Base-by-base conservation (phyloP, 129 eudicot genomes). In the Chrysanthemum makinoi region DNA sequence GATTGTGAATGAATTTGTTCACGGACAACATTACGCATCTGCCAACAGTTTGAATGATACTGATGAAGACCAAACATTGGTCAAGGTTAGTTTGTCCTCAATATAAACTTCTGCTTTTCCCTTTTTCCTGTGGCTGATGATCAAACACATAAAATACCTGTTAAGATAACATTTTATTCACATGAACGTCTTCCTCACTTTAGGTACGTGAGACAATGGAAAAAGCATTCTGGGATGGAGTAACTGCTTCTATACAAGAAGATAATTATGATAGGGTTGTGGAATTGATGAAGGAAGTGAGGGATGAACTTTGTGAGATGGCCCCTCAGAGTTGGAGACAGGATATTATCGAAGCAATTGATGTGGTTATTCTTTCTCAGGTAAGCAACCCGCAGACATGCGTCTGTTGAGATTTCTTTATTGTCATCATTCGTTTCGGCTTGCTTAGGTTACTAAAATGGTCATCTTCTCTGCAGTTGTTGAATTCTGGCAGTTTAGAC, bases 251-350 rank as follows among this genome's bases (percentile, higher is more conserved):
- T 15, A 72, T 90, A 69, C 85, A 70, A 62, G 78, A 83, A 62
- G 89, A 86, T 54, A 75, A 86, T 39, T 90, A 79, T 72, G 75
- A 79, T 72, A 87, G 93, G 65, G 81, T 88, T 19, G 81, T 90
- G 72, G 95, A 86, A 68, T 70, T 95, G 43, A 81, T 81, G 89
- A 83, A 84, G 79, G 97, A 90, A 83, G 94, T 90, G 80, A 88
- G 96, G 55, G 95, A 90, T 78, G 97, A 86, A 77, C 83, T 95
- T 43, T 86, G 89, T 78, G 86, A 83, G 46, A 82, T 95, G 85
- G 92, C 97, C 62, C 99, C 99, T 64, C 82, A 77, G 63, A 90
- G 86, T 65, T 94, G 98, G 98, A 89, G 80, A 64, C 88, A 82
- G 75, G 97, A 95, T 66, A 95, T 95, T 55, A 54, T 20, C 50